Evolutionary conservation across 352 stramenopile species (phyloP).

Genomic region (Globisporangium carolinianum): DNA sequence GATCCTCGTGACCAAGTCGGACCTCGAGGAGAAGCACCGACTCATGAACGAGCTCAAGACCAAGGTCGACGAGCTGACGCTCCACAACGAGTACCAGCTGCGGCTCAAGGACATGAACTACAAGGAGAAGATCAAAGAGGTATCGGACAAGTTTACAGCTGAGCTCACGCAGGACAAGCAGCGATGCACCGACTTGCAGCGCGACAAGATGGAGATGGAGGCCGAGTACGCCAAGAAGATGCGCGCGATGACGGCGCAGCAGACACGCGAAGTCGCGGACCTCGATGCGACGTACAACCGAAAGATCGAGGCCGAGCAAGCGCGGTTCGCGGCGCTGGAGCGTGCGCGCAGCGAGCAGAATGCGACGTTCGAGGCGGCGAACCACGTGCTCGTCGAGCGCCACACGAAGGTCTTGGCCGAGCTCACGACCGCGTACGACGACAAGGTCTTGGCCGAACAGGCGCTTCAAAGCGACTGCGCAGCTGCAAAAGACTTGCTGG

Average conservation of each 20-base stretch:
- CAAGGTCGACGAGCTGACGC: constrained; percentile 91
- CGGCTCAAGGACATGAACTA: constrained; percentile 95
- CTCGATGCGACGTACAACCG: constrained; percentile 88
- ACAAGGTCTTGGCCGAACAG: constrained; percentile 86
- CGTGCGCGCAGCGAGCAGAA: constrained; percentile 71
- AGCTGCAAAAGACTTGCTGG: constrained; percentile 59
- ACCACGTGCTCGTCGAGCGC: constrained; percentile 67
- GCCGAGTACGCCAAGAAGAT: constrained; percentile 90
- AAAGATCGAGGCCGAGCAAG: constrained; percentile 89
- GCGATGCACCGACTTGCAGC: constrained; percentile 82
- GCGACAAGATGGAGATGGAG: constrained; percentile 90
- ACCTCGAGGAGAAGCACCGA: constrained; percentile 90
- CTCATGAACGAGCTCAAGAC: constrained; percentile 91
- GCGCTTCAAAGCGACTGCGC: constrained; percentile 59
- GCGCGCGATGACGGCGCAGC: constrained; percentile 82
- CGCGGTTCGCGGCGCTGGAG: constrained; percentile 79
- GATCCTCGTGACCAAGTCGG: constrained; percentile 90
- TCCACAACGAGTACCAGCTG: constrained; percentile 95
- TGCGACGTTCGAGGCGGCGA: constrained; percentile 66
- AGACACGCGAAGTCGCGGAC: constrained; percentile 88
- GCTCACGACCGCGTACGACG: constrained; percentile 89
- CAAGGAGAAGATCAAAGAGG: constrained; percentile 94
- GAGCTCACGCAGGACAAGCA: constrained; percentile 92
- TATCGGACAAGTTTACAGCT: constrained; percentile 90
- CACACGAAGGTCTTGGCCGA: constrained; percentile 86